phyloP scores from a whole-genome alignment of 441 rosid species.

The Gossypium gossypioides region DNA sequence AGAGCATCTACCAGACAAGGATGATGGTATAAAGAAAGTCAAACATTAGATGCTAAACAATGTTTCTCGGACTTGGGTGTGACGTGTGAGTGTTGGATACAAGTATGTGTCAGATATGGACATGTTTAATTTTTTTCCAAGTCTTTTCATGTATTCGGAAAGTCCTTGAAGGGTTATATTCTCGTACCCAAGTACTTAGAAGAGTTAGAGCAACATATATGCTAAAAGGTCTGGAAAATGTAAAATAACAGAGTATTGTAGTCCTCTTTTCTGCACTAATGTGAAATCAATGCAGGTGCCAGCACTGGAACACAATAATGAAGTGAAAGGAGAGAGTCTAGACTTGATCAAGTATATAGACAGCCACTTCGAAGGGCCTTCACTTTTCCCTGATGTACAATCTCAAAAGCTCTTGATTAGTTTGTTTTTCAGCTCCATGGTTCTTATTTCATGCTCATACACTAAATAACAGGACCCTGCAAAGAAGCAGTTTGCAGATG shows the following conservation, averaged over 20 bases:
- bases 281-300: not conserved
- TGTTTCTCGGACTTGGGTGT: not conserved
- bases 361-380: conserved; percentile 61
- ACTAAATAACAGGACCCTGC: conserved; percentile 38
- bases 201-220: conserved; percentile 4
- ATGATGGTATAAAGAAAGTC: not conserved
- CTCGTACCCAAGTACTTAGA: too few relatives aligned
- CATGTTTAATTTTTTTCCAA: too few relatives aligned
- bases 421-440: conserved; percentile 3
- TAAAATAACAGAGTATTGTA: not conserved
- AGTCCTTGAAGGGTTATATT: too few relatives aligned
- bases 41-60: not conserved
- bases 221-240: not conserved
- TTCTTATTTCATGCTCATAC: not conserved
- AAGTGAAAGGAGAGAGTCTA: conserved; percentile 48
- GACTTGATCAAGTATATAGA: conserved; percentile 70
- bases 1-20: not conserved
- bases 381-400: conserved; percentile 61
- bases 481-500: conserved; percentile 60
- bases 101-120: too few relatives aligned
- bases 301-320: conserved; percentile 7
- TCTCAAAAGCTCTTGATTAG: conserved; percentile 2
- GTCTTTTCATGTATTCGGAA: not conserved
- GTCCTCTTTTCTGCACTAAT: not conserved
- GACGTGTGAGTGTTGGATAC: not conserved